Percentiles rank a stretch among this genome's conserved stretches.
Evolutionary conservation across 179 eudicot genomes (phyloP).

Genomic region (Camellia oleifera): DNA sequence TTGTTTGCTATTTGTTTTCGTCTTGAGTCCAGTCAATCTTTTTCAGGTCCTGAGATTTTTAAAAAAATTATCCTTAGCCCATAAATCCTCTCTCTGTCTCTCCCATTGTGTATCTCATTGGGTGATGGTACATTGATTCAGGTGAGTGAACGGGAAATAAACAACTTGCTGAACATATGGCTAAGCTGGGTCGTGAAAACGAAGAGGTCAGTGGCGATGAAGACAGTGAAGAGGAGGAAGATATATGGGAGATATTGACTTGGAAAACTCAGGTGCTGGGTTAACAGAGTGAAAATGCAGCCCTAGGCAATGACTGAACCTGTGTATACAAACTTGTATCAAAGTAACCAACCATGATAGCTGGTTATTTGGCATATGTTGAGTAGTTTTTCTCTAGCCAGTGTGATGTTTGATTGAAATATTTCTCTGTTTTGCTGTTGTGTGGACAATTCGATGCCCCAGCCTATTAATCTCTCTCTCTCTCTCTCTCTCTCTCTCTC

Average conservation of each 20-base stretch:
- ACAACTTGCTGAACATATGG: constrained; percentile 74
- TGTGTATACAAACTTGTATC: background rate
- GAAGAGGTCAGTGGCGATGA: constrained; percentile 78
- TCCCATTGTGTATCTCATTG: background rate
- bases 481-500: too few species aligned
- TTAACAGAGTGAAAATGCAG: constrained; percentile 30
- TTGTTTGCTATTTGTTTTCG: background rate
- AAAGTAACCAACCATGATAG: background rate
- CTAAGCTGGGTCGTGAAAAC: constrained; percentile 53
- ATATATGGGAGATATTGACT: constrained; percentile 88
- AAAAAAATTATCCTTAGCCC: too few species aligned
- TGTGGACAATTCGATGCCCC: background rate
- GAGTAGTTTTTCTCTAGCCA: constrained; percentile 16
- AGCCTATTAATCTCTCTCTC: too few species aligned
- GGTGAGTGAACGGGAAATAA: constrained; percentile 99
- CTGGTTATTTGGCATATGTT: constrained; percentile 9
- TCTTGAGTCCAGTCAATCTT: background rate
- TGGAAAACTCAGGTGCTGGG: constrained; percentile 50
- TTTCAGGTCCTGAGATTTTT: background rate
- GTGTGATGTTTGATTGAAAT: background rate
- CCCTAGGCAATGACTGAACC: background rate
- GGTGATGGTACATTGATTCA: constrained; percentile 19
- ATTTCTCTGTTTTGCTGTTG: background rate
- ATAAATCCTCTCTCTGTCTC: background rate
- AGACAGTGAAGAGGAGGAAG: constrained; percentile 80